Conservation (phyloP, 1,284 basidiomycete genomes). For the Irpex sp. region DNA sequence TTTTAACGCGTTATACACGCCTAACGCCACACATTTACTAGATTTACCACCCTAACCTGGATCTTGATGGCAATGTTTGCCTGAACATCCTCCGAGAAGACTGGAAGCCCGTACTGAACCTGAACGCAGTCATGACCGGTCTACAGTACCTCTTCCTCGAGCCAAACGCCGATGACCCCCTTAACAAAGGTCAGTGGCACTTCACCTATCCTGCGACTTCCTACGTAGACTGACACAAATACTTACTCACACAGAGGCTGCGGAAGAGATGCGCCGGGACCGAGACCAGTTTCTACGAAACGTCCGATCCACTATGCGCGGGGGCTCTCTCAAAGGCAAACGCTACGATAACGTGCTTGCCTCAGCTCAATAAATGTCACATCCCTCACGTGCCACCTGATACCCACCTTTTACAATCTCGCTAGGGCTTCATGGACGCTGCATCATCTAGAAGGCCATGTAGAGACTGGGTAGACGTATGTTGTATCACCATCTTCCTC, state of each 20-base stretch:
- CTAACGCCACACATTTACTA: conserved; percentile 28
- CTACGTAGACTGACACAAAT: conserved; percentile 1
- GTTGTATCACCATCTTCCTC: not conserved
- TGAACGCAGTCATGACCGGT: conserved; percentile 97
- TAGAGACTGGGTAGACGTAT: not conserved
- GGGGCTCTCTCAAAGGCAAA: conserved; percentile 70
- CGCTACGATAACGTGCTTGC: conserved; percentile 74
- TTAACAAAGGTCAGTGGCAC: conserved; percentile 86
- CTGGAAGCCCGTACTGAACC: conserved; percentile 98
- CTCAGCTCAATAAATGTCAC: conserved; percentile 27
- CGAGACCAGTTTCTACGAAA: conserved; percentile 78
- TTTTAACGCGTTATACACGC: not conserved
- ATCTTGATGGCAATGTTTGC: conserved; percentile 96
- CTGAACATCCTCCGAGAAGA: conserved; percentile 98
- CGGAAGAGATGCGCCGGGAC: conserved; percentile 85
- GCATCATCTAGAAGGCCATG: not conserved
- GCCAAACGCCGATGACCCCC: conserved; percentile 96
- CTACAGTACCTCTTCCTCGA: conserved; percentile 98
- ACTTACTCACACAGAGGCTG: conserved; percentile 70
- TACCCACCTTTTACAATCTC: not conserved
- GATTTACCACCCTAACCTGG: conserved; percentile 99
- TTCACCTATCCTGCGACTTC: not conserved
- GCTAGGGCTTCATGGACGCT: not conserved
- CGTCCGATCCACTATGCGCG: conserved; percentile 83
- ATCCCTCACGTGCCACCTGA: not conserved